These are phyloP conservation scores for Boletus vermiculosoides DNA, from an alignment of 768 basidiomycete species.

Conservation along the genomic window DNA sequence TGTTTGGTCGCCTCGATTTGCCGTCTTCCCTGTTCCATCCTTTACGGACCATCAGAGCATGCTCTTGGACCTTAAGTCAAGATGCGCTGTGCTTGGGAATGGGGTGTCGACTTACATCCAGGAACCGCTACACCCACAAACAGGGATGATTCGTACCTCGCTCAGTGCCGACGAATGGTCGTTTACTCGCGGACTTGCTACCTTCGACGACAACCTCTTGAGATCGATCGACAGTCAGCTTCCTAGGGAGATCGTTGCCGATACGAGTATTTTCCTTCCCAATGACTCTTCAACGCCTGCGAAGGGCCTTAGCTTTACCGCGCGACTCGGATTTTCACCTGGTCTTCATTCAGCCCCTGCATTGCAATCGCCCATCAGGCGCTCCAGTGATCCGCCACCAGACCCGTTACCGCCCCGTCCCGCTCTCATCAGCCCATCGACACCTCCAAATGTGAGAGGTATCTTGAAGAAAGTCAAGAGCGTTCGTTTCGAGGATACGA, in stretches of 20 bases:
- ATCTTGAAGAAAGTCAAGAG: conserved; percentile 42
- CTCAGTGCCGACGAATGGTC: conserved; percentile 37
- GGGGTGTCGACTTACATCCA: conserved; percentile 12
- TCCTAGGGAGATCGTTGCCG: conserved; percentile 1
- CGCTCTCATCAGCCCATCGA: conserved; percentile 27
- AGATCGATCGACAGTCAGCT: conserved; percentile 4
- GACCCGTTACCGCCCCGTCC: conserved; percentile 22
- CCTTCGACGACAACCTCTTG: conserved; percentile 22
- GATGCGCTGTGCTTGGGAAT: conserved; percentile 28
- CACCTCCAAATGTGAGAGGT: conserved; percentile 31
- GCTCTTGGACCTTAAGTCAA: conserved; percentile 36
- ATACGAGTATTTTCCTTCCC: conserved; percentile 15
- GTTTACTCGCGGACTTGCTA: conserved; percentile 32
- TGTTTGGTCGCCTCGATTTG: conserved; percentile 32
- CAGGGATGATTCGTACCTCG: conserved; percentile 2
- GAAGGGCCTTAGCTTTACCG: background rate
- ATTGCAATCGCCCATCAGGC: conserved; percentile 7
- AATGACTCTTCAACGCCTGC: conserved; percentile 11
- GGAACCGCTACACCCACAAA: background rate
- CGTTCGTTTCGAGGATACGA: conserved; percentile 37
- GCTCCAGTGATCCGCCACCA: conserved; percentile 17
- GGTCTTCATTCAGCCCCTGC: background rate
- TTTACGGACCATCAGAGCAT: conserved; percentile 37
- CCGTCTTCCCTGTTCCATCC: conserved; percentile 9
- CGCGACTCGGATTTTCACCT: background rate